Base-by-base conservation (phyloP, 176 grass and related monocot species). In the Poa pratensis region DNA sequence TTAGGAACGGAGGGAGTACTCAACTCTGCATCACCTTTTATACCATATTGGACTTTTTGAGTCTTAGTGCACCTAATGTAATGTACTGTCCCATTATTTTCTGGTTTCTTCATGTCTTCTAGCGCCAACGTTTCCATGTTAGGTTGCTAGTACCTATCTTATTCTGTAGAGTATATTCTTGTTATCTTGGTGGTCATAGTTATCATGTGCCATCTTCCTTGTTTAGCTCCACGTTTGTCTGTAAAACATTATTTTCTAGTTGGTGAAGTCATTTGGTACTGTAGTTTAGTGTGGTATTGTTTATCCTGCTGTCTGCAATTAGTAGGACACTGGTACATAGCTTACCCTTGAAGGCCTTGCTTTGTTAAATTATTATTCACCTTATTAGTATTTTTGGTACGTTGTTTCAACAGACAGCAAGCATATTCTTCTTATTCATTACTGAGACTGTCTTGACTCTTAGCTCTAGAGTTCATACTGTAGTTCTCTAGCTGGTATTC, bases 361-460 rank as follows among this genome's bases (percentile, higher is more conserved):
- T 64, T 78, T 77, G 72, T 77, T 82, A 82, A 53, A 72, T 62
- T 86, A 65, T 84, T 65, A 43, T 58, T 75, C 50, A 22, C 75
- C 77, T 69, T 76, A 46, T 49, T 68, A 75, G 67, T 78, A 27
- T n/a, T 1, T 14, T 61, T 26, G 37, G 37, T 40, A 37, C 83
- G 80, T 18, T 52, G 67, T 75, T 87, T 83, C 84, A 83, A 75
- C 75, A 75, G 67, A 78, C 89, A 86, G 45, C 80, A 90, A 68
- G 75, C 35, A 90, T 83, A 60, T 87, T 83, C 58, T 87, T 83
- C 39, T 27, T 77, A 50, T 74, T 83, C 20, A 2, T 73, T 87
- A 15, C 55, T 83, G 88, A 65, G 18, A 54, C 13, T 78, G 34
- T 57, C 73, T 71, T 78, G 73, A 77, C 30, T 86, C 64, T 63